Base-by-base conservation (phyloP, 257 asterid genomes). In the Solanum medicagineum region DNA sequence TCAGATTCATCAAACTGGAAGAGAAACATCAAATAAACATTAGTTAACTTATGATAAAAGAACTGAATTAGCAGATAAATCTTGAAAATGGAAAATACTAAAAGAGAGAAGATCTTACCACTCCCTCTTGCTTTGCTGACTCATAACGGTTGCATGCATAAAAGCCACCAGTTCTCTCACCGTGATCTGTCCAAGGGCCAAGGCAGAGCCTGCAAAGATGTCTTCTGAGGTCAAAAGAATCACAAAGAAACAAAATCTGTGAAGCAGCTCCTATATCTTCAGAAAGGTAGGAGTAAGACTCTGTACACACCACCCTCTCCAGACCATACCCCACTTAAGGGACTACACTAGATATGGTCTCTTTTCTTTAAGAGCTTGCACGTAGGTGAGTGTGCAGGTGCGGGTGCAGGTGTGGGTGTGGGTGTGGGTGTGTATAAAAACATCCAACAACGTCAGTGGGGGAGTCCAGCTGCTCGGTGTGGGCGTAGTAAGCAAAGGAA, bases 71-170 rank as follows among this genome's bases (percentile, higher is more conserved):
- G 49, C 29, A 79, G 83, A 79, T 26, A 79, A 17, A 79, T 26
- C 83, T 51, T 79, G 65, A 79, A 45, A 77, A 51, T 15, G 53
- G 83, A 51, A 54, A 79, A 53, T 79, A 29, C 49, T 16, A 16
- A 26, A 53, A 29, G 47, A 16, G 65, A 54, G 29, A 36, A 81
- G 83, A 86, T 84, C 94, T 89, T 90, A 96, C 99, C 92, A 89
- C 96, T 85, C 99, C 98, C 65, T 92, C 98, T 92, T 96, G 98
- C 87, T 96, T 96, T 87, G 99, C 99, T 87, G 94, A 92, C 87
- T 94, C 99, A 80, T 94, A 96, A 57, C 98, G 97, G 88, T 96
- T 96, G 93, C 99, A 96, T 32, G 99, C 99, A 84, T 96, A 96
- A 90, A 94, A 96, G 81, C 99, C 99, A 49, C 99, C 99, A 56